phyloP scores from a whole-genome alignment of 208 protist genomes.

The Porcisia deanei region DNA sequence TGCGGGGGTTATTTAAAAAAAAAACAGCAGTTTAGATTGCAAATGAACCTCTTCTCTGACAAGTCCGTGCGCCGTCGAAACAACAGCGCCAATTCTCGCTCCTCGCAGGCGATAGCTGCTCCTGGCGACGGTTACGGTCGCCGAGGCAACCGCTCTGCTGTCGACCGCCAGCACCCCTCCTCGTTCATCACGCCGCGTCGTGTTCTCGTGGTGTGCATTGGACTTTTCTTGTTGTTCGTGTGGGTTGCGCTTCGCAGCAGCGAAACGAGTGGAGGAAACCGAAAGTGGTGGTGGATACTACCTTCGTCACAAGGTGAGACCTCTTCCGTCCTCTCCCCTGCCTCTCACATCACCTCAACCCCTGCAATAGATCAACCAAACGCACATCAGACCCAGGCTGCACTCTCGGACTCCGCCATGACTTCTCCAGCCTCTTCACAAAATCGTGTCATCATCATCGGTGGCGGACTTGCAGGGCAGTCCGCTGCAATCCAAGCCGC shows the following conservation, averaged over 20 bases:
- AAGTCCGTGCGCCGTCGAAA: constrained; percentile 22
- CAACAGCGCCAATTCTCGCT: constrained; percentile 3
- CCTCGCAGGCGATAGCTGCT: neutral
- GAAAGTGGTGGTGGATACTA: constrained; percentile 5
- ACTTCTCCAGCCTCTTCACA: constrained; percentile 44
- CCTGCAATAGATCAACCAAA: constrained; percentile 24
- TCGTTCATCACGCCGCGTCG: neutral
- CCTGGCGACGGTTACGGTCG: constrained; percentile 6
- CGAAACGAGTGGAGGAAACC: neutral
- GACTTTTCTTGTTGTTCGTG: constrained; percentile 14
- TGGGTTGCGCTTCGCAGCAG: constrained; percentile 9
- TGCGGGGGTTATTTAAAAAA: no score
- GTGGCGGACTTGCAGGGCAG: constrained; percentile 79
- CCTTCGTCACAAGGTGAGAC: neutral
- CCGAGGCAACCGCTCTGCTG: neutral
- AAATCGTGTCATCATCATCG: constrained; percentile 75
- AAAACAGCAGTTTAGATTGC: neutral
- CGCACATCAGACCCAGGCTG: constrained; percentile 41
- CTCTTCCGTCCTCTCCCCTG: constrained; percentile 11
- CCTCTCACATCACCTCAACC: constrained; percentile 6
- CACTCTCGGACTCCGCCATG: constrained; percentile 29
- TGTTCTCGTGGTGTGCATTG: neutral
- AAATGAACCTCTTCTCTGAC: constrained; percentile 8
- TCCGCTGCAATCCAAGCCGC: constrained; percentile 82
- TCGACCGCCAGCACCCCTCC: neutral